phyloP scores from a whole-genome alignment of 2,329 filamentous ascomycete genomes.

The Chaetomium sp. region DNA sequence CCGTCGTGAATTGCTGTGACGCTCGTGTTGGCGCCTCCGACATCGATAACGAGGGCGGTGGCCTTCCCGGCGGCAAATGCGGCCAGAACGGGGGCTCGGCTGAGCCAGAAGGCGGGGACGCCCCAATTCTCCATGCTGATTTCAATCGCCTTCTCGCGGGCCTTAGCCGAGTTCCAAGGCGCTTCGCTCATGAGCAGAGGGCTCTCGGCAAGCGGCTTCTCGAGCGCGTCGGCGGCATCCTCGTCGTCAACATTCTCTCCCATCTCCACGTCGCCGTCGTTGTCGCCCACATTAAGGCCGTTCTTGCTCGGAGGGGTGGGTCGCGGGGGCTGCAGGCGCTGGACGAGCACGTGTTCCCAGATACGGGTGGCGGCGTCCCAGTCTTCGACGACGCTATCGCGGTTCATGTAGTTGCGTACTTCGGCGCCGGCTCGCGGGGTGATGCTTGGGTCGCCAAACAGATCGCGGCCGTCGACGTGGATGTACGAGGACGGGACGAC shows the following conservation, averaged over 20 bases:
- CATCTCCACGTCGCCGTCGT: conserved; percentile 64
- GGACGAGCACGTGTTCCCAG: conserved; percentile 92
- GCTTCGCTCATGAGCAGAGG: conserved; percentile 93
- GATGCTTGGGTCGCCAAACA: conserved; percentile 91
- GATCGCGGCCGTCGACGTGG: conserved; percentile 56
- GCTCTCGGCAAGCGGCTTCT: conserved; percentile 84
- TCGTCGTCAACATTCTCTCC: conserved; percentile 44
- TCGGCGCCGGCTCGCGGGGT: conserved; percentile 75
- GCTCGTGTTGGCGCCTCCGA: conserved; percentile 84
- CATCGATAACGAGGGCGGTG: conserved; percentile 87
- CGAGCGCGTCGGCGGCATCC: conserved; percentile 49
- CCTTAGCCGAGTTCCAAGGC: conserved; percentile 86
- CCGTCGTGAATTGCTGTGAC: conserved; percentile 93
- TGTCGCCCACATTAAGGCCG: conserved; percentile 67
- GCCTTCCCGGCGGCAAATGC: conserved; percentile 93
- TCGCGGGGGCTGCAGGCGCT: conserved; percentile 77
- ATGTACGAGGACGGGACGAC: conserved; percentile 91
- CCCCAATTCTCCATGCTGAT: conserved; percentile 98
- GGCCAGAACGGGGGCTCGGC: conserved; percentile 83
- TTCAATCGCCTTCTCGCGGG: conserved; percentile 91
- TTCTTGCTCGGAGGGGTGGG: conserved; percentile 72
- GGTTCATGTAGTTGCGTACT: conserved; percentile 88
- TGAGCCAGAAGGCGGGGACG: conserved; percentile 90
- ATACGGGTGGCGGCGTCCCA: conserved; percentile 89
- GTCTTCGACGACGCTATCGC: conserved; percentile 89